phyloP scores from a whole-genome alignment of 176 grass and related monocot genomes.

The Neostapfia colusana region DNA sequence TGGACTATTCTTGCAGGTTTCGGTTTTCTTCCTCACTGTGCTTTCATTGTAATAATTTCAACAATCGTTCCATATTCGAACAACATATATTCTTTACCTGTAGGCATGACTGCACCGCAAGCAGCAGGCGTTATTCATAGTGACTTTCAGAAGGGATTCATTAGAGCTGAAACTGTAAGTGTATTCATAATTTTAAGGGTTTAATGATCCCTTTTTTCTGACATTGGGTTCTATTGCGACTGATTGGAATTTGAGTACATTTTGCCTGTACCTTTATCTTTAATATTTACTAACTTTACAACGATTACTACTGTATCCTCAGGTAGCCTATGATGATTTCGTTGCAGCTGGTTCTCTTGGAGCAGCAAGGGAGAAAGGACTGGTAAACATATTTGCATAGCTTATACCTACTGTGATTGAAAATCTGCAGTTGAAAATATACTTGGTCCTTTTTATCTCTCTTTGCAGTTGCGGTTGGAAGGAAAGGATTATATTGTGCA shows the following conservation, averaged over 20 bases:
- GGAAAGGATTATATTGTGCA: constrained; percentile 90
- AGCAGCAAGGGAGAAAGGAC: constrained; percentile 89
- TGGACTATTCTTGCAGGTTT: constrained; percentile 95
- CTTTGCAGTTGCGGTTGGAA: constrained; percentile 82
- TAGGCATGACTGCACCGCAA: constrained; percentile 98
- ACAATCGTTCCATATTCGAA: neutral
- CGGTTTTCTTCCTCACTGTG: constrained; percentile 20
- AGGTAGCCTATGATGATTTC: constrained; percentile 93
- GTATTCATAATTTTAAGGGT: constrained; percentile 15
- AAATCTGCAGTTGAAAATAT: neutral
- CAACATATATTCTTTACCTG: constrained; percentile 5
- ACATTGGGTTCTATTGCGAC: neutral
- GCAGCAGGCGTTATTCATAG: constrained; percentile 98
- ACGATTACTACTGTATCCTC: constrained; percentile 23
- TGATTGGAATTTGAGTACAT: constrained; percentile 7
- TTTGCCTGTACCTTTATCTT: neutral
- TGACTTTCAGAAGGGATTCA: constrained; percentile 99
- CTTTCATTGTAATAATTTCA: constrained; percentile 8
- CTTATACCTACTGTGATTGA: constrained; percentile 1
- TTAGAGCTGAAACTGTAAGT: constrained; percentile 98
- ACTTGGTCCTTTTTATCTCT: constrained; percentile 16
- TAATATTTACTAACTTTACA: constrained; percentile 29
- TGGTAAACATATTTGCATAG: constrained; percentile 59
- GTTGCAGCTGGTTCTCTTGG: constrained; percentile 74
- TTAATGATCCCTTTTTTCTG: neutral